These are phyloP conservation scores for Endogone sp. DNA, from an alignment of 192 early-diverging fungal species.

Conservation along the genomic window DNA sequence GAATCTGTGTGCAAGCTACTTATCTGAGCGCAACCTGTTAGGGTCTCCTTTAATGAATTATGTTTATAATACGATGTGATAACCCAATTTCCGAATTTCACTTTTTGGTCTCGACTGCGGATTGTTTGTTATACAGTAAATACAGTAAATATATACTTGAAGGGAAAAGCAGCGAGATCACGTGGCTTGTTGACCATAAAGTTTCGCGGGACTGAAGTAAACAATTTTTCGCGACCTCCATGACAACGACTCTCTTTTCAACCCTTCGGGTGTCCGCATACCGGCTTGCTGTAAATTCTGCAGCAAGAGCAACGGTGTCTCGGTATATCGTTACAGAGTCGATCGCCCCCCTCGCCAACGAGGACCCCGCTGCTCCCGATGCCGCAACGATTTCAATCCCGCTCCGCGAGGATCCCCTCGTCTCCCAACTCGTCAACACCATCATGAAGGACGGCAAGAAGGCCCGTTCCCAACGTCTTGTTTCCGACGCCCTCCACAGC, in stretches of 20 bases:
- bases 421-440: conserved; percentile 81
- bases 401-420: conserved; percentile 51
- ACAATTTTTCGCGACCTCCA: no score
- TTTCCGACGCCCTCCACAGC: conserved; percentile 63
- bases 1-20: no score
- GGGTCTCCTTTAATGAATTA: no score
- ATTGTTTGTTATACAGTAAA: no score
- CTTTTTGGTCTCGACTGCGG: no score
- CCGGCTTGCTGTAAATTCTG: background rate
- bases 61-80: no score
- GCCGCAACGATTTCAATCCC: background rate
- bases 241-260: background rate
- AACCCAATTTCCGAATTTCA: no score
- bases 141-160: no score
- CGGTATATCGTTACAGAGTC: background rate
- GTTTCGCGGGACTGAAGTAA: no score
- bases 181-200: no score
- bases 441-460: conserved; percentile 95
- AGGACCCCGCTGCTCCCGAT: background rate
- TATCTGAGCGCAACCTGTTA: no score
- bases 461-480: conserved; percentile 61
- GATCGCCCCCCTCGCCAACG: background rate
- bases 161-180: no score
- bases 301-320: background rate
- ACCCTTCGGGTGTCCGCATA: background rate